Evolutionary conservation across 768 basidiomycete genomes (phyloP), one percentile per base, ranked within the genome.

Genomic region (Lactarius sanguifluus): DNA sequence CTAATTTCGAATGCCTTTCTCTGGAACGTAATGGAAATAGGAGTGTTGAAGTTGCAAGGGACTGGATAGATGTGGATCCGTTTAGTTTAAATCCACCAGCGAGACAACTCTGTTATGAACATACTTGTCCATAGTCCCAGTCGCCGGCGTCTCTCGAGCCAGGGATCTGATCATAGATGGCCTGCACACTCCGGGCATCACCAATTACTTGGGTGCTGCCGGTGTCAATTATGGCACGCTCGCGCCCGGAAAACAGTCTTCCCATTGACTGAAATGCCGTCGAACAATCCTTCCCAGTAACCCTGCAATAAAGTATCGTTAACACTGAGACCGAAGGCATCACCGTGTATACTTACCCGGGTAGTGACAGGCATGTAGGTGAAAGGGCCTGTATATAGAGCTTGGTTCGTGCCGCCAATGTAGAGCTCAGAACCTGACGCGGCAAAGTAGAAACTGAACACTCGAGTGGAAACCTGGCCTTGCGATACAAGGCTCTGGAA

Each of bases 371-470:
- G 16, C 6, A 65, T 34, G 25, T 41, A 69, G 10, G 69, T 61
- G 40, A 69, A 69, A 45, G 28, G 15, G 15, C 67, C 67, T 0
- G 43, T 60, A 38, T 43, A 69, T n/a, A 61, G 64, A 6, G 41
- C n/a, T 52, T 16, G 30, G 47, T 70, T 70, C n/a, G 61, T 63
- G 2, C 69, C 69, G 25, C 69, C 69, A 40, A 69, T 43, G 50
- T 50, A 60, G 40, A 70, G 68, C 64, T 85, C 83, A 20, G 82
- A 79, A 30, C 77, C 79, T 13, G 74, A 72, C 20, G 75, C 32
- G 12, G 80, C 71, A 45, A 86, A 76, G 67, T 82, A 82, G 71
- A 87, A 80, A 32, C 80, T 78, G 69, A 87, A 86, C 67, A 79
- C 75, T 52, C 77, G 71, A 36, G 78, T 70, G 10, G 76, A 64